Percentiles rank a stretch among this genome's conserved stretches.
Evolutionary conservation across 148 eudicot species (phyloP).

Genomic region (Rhododendron vialii): DNA sequence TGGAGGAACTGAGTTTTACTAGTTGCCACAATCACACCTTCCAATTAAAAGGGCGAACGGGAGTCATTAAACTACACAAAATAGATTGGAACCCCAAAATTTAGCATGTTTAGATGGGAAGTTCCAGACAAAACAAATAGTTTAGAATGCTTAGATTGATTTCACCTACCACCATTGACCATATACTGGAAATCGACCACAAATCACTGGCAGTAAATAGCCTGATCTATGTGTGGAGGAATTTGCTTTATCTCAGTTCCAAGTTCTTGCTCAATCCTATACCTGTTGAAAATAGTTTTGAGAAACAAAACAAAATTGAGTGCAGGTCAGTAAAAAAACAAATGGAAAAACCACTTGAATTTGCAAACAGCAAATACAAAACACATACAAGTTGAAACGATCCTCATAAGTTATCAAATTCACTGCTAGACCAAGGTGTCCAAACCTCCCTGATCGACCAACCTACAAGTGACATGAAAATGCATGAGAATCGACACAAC

Average conservation of each 20-base stretch:
- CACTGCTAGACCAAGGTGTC: constrained; percentile 92
- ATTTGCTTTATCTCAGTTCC: constrained; percentile 91
- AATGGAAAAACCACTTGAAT: not conserved
- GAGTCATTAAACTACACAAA: not conserved
- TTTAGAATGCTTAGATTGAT: not conserved
- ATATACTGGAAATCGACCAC: not conserved
- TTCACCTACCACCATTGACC: constrained; percentile 7
- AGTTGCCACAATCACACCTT: not conserved
- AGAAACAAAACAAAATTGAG: constrained; percentile 4
- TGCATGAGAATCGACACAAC: not conserved
- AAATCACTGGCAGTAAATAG: constrained; percentile 60
- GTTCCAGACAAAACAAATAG: not conserved
- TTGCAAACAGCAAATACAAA: constrained; percentile 3
- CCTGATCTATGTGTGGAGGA: constrained; percentile 78
- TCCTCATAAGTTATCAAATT: constrained; percentile 87
- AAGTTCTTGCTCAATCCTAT: constrained; percentile 89
- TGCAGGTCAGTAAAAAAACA: not conserved
- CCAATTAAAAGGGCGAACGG: not conserved
- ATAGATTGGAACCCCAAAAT: not conserved
- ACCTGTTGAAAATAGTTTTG: constrained; percentile 35
- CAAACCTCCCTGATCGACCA: constrained; percentile 93
- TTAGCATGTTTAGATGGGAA: not conserved
- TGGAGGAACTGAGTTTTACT: not conserved
- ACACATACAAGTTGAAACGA: constrained; percentile 76
- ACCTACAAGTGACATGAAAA: constrained; percentile 38